Evolutionary conservation across 2,329 filamentous ascomycete genomes (phyloP).

Genomic region (Exutisphaerella laricina): DNA sequence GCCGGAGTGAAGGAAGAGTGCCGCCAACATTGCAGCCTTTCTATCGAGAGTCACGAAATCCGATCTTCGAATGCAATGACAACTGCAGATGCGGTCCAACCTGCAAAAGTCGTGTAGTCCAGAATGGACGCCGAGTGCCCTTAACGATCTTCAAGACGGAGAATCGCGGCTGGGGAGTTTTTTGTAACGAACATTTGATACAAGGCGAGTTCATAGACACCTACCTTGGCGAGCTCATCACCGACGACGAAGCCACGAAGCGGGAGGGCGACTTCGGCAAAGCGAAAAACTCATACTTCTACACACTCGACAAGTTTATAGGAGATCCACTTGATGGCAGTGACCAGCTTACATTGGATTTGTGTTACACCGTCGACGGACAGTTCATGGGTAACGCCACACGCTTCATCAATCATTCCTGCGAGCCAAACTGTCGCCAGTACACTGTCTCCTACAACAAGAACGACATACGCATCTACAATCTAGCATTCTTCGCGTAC

Average conservation of each 20-base stretch:
- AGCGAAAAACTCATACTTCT: conserved; percentile 72
- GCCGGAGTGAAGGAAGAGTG: conserved; percentile 7
- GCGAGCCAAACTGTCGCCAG: conserved; percentile 71
- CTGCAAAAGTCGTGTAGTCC: conserved; percentile 73
- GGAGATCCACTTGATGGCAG: conserved; percentile 35
- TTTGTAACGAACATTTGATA: conserved; percentile 58
- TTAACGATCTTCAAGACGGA: conserved; percentile 71
- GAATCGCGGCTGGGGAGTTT: conserved; percentile 73
- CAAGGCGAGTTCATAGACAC: conserved; percentile 73
- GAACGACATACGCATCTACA: conserved; percentile 67
- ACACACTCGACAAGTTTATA: conserved; percentile 72
- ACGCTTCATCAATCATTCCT: conserved; percentile 78
- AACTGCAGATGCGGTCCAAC: conserved; percentile 58
- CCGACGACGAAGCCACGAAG: conserved; percentile 53
- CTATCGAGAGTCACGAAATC: conserved; percentile 39
- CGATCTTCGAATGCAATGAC: conserved; percentile 76
- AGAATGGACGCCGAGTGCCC: conserved; percentile 63
- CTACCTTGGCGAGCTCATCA: conserved; percentile 61
- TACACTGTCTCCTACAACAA: conserved; percentile 75
- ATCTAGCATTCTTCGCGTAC: conserved; percentile 69
- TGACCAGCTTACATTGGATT: conserved; percentile 43
- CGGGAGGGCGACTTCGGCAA: conserved; percentile 55
- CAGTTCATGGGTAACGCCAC: conserved; percentile 73
- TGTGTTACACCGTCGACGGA: conserved; percentile 52
- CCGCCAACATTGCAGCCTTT: conserved; percentile 32